Evolutionary conservation across 345 rosid species (phyloP).

Genomic region (Arabidopsis suecica): DNA sequence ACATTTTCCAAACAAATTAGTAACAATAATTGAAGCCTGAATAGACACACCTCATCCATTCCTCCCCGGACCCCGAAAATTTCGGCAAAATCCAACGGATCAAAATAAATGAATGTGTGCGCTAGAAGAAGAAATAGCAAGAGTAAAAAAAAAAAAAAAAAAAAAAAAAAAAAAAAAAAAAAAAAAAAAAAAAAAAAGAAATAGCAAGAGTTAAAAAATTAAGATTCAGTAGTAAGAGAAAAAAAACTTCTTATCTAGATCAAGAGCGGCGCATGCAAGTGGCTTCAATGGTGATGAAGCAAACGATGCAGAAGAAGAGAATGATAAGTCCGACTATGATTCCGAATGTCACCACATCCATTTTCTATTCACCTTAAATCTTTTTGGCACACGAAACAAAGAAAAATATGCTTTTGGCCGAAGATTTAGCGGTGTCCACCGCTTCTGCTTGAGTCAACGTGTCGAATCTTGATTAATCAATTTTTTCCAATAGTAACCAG

Average conservation of each 20-base stretch:
- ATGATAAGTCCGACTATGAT: slow-evolving; percentile 15
- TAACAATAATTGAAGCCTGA: not conserved
- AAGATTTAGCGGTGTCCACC: not conserved
- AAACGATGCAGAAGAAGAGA: slow-evolving; percentile 3
- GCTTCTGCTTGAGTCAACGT: not conserved
- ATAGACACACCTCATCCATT: not conserved
- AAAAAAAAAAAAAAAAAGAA: no score
- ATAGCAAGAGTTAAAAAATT: not conserved
- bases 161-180: no score
- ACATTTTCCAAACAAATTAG: not conserved
- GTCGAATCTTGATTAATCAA: not conserved
- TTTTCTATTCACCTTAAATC: not conserved
- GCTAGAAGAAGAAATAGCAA: not conserved
- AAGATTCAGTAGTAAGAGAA: not conserved
- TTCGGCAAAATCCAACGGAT: not conserved
- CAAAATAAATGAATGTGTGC: not conserved
- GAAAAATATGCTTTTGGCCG: not conserved
- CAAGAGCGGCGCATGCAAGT: slow-evolving; percentile 11
- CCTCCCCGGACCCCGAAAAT: not conserved
- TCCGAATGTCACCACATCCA: slow-evolving; percentile 21
- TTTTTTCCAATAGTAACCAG: not conserved
- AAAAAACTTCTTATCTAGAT: not conserved
- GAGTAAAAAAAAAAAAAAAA: no score
- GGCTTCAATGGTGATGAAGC: slow-evolving; percentile 15
- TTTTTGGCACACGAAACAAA: not conserved